These are phyloP conservation scores for Capsicum rhomboideum DNA, from an alignment of 257 asterid species.

Conservation along the genomic window DNA sequence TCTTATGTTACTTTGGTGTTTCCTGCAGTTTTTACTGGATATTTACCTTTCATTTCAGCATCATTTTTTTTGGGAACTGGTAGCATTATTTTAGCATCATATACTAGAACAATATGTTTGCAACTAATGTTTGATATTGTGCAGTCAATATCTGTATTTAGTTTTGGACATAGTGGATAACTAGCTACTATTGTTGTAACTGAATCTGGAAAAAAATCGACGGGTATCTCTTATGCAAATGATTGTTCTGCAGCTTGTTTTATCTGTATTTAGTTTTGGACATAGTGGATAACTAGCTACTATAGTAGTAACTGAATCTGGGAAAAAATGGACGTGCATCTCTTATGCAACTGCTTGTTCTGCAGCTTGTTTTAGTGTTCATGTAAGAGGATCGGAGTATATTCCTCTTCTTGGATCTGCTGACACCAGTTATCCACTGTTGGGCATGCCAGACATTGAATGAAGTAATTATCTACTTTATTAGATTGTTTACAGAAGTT, in stretches of 20 bases:
- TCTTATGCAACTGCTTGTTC: conserved; percentile 7
- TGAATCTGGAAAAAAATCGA: no score
- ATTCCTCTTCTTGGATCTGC: conserved; percentile 70
- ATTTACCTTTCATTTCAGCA: neutral
- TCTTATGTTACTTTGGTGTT: neutral
- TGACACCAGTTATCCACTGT: conserved; percentile 37
- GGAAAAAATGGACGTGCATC: neutral
- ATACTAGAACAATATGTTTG: neutral
- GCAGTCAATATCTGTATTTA: neutral
- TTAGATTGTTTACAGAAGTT: neutral
- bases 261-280: neutral
- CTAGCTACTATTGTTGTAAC: no score
- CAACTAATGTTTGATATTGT: neutral
- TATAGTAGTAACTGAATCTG: conserved; percentile 21
- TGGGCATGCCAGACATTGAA: conserved; percentile 42
- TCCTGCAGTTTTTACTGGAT: neutral
- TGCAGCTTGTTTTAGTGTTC: conserved; percentile 95
- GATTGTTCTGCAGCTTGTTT: no score
- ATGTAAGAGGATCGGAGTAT: conserved; percentile 91
- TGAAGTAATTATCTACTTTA: conserved; percentile 9
- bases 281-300: neutral
- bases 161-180: no score
- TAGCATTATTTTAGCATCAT: no score
- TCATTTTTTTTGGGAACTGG: no score
- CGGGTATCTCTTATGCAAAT: no score